phyloP scores from a whole-genome alignment of 179 eudicot genomes.

The Drosera spatulata region DNA sequence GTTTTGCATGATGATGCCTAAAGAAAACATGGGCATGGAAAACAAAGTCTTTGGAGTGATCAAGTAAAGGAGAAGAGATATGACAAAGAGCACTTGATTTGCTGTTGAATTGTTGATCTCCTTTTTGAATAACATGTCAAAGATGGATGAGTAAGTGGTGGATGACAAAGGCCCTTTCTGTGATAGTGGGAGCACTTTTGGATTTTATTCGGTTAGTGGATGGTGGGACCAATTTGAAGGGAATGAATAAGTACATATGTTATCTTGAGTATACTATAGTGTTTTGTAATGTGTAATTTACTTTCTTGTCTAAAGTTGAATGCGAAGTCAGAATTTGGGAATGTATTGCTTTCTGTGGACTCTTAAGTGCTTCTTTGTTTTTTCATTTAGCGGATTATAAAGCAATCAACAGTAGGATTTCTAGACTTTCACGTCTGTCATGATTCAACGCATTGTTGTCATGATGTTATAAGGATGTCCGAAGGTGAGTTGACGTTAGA shows the following conservation, averaged over 20 bases:
- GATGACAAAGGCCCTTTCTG: constrained; percentile 47
- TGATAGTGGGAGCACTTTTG: constrained; percentile 24
- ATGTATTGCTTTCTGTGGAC: constrained; percentile 10
- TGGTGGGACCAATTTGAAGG: constrained; percentile 35
- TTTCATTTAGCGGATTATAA: too few relatives aligned
- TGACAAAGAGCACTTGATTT: constrained; percentile 43
- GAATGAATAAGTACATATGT: constrained; percentile 27
- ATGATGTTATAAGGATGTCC: too few relatives aligned
- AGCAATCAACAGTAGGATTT: too few relatives aligned
- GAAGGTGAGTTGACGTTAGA: too few relatives aligned
- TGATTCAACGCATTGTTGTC: too few relatives aligned
- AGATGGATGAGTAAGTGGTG: constrained; percentile 28
- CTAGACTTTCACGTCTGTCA: too few relatives aligned
- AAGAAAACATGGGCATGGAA: constrained; percentile 15
- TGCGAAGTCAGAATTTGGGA: constrained; percentile 18
- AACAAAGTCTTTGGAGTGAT: constrained; percentile 32
- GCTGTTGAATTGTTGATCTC: constrained; percentile 4
- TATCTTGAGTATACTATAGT: neutral
- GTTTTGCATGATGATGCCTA: constrained; percentile 7
- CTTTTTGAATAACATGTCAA: constrained; percentile 14
- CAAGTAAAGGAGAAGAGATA: constrained; percentile 22
- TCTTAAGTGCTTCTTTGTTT: too few relatives aligned
- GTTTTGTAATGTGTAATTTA: constrained; percentile 13
- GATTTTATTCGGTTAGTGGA: constrained; percentile 29
- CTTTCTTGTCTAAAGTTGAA: constrained; percentile 7